phyloP scores from a whole-genome alignment of 1,139 yeast species.

The Scheffersomyces quercinus region DNA sequence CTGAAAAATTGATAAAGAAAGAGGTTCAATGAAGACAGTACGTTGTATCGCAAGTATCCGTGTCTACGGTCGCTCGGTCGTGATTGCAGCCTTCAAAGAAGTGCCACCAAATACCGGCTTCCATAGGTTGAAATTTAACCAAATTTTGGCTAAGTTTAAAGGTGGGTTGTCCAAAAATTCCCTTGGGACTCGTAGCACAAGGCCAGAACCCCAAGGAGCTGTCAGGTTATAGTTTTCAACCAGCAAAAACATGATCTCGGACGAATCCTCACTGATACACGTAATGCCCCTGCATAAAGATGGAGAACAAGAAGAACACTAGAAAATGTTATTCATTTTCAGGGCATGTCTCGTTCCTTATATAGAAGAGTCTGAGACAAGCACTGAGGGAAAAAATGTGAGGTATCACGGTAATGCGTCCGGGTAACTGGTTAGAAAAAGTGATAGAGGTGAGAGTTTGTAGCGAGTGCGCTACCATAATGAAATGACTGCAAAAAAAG shows the following conservation, averaged over 20 bases:
- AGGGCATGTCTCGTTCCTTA: conserved; percentile 11
- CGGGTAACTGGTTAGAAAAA: conserved; percentile 18
- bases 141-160: neutral
- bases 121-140: neutral
- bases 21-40: too few relatives aligned
- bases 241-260: conserved; percentile 99
- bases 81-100: conserved; percentile 35
- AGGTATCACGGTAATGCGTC: conserved; percentile 2
- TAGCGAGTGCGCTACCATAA: too few relatives aligned
- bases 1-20: too few relatives aligned
- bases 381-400: too few relatives aligned
- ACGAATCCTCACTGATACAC: conserved; percentile 99
- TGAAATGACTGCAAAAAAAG: too few relatives aligned
- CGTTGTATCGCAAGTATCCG: too few relatives aligned
- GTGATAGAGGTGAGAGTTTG: too few relatives aligned
- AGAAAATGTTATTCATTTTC: conserved; percentile 6
- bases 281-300: conserved; percentile 99
- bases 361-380: conserved; percentile 10
- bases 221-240: conserved; percentile 99
- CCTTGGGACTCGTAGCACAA: conserved; percentile 50
- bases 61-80: too few relatives aligned
- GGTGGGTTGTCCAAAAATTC: conserved; percentile 70
- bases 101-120: conserved; percentile 17
- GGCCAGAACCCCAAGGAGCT: conserved; percentile 72
- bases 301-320: conserved; percentile 42